Conservation (phyloP, 495 filamentous ascomycete genomes). For the Penicillium cosmopolitanum region DNA sequence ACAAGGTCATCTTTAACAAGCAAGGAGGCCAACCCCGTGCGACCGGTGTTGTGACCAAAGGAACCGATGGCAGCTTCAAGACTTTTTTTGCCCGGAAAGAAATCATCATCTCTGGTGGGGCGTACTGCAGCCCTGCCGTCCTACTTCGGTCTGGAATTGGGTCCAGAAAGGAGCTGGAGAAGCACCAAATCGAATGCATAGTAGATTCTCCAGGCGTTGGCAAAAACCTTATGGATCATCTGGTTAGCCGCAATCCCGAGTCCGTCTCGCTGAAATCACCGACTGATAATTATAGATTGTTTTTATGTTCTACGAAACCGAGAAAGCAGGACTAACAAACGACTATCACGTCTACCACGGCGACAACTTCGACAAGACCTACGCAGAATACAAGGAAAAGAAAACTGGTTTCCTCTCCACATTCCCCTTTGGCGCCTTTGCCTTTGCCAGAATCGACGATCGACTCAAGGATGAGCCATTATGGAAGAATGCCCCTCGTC, state of each 20-base stretch:
- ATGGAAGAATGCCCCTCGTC: conserved; percentile 43
- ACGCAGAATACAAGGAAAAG: conserved; percentile 51
- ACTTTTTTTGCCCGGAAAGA: conserved; percentile 43
- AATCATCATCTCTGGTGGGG: conserved; percentile 55
- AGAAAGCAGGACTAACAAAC: conserved; percentile 44
- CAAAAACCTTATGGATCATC: conserved; percentile 58
- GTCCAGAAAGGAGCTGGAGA: conserved; percentile 47
- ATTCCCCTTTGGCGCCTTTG: conserved; percentile 59
- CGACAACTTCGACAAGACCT: conserved; percentile 42
- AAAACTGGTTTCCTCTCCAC: conserved; percentile 53
- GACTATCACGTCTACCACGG: conserved; percentile 45
- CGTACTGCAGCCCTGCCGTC: conserved; percentile 61
- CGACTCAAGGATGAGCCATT: conserved; percentile 48
- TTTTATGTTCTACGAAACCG: conserved; percentile 53
- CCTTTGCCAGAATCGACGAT: conserved; percentile 54
- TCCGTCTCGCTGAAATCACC: not conserved
- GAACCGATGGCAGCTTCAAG: conserved; percentile 32
- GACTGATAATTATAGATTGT: conserved; percentile 21
- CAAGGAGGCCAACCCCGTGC: conserved; percentile 26
- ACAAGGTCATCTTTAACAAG: conserved; percentile 34
- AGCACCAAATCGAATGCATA: conserved; percentile 50
- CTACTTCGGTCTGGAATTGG: conserved; percentile 61
- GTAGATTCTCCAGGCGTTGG: conserved; percentile 58
- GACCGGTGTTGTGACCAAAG: conserved; percentile 29
- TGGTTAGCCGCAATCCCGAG: conserved; percentile 23